Evolutionary conservation across 192 early-diverging fungal genomes (phyloP).

Genomic region (Mortierella hygrophila): DNA sequence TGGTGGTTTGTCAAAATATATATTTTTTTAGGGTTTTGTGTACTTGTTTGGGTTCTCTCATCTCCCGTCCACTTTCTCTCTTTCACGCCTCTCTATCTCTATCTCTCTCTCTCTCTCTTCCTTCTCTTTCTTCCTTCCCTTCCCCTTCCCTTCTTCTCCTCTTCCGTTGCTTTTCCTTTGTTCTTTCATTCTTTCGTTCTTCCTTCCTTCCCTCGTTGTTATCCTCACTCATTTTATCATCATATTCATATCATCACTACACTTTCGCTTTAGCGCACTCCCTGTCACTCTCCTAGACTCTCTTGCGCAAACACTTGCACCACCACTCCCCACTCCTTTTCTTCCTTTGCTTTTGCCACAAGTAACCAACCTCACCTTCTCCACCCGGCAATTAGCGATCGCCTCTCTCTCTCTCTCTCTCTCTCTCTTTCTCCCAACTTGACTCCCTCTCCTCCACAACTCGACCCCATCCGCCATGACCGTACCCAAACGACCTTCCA

Average conservation of each 20-base stretch:
- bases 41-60: not conserved
- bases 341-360: not conserved
- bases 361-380: not conserved
- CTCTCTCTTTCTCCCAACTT: not conserved
- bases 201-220: not conserved
- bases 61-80: not conserved
- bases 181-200: not conserved
- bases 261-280: too few species aligned
- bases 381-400: not conserved
- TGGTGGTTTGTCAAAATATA: too few species aligned
- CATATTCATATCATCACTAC: too few species aligned
- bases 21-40: not conserved
- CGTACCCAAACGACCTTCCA: conserved; percentile 35
- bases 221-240: too few species aligned
- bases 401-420: not conserved
- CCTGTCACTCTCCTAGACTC: not conserved
- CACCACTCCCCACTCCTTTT: not conserved
- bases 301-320: too few species aligned
- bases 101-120: not conserved
- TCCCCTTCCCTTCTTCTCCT: not conserved
- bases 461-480: conserved; percentile 29
- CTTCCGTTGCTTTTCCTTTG: not conserved
- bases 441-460: not conserved
- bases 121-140: not conserved
- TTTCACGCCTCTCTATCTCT: not conserved